These are phyloP conservation scores for Sugiyamaella neomexicana DNA, from an alignment of 1,139 yeast species.

Conservation along the genomic window DNA sequence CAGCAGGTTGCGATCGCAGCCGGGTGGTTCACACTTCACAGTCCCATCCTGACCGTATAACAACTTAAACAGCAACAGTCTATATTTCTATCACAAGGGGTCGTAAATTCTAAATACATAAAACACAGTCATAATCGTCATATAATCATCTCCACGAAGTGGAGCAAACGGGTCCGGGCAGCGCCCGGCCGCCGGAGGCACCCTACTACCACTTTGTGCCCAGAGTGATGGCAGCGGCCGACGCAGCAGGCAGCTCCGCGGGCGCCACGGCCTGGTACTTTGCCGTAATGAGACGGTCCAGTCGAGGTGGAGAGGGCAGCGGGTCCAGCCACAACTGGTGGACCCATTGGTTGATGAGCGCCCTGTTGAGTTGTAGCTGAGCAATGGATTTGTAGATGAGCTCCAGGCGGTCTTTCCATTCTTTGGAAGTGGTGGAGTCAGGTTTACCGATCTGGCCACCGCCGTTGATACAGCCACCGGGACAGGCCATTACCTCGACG, in stretches of 20 bases:
- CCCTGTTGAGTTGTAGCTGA: conserved; percentile 20
- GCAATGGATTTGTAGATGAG: conserved; percentile 33
- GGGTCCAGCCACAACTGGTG: conserved; percentile 19
- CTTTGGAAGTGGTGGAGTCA: conserved; percentile 32
- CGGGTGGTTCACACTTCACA: too few relatives aligned
- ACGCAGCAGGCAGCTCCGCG: conserved; percentile 12
- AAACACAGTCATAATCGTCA: background rate
- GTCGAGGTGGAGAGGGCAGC: background rate
- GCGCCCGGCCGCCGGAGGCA: background rate
- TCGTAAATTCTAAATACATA: background rate
- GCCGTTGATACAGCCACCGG: conserved; percentile 96
- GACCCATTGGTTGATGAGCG: conserved; percentile 18
- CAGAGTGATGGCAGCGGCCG: conserved; percentile 27
- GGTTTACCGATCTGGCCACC: conserved; percentile 83
- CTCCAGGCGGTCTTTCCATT: conserved; percentile 41
- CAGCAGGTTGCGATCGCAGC: too few relatives aligned
- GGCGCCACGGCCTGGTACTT: conserved; percentile 26
- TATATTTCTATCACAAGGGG: too few relatives aligned
- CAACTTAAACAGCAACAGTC: too few relatives aligned
- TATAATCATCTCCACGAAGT: background rate
- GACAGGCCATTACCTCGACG: conserved; percentile 97
- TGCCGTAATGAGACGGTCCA: conserved; percentile 23
- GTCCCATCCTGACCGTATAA: too few relatives aligned
- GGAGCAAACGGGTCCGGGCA: background rate
- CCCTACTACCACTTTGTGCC: conserved; percentile 31